Conservation (phyloP, 306 rosid species). For the cucumber (Cucumis sativus) region Cucumber_9930_V3 NC_026655.2:4790001-4790500, state of each 20-base stretch:
- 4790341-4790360: no score
- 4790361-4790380: no score
- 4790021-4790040: background rate
- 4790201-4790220: background rate
- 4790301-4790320: background rate
- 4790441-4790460: no score
- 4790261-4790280: background rate
- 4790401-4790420: no score
- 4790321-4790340: no score
- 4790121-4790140: background rate
- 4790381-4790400: no score
- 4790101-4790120: background rate
- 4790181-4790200: background rate
- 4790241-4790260: background rate
- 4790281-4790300: background rate
- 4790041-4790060: background rate
- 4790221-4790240: background rate
- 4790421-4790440: no score
- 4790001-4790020: background rate
- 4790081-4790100: background rate
- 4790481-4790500: no score
- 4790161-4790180: background rate
- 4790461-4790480: no score
- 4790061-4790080: background rate
- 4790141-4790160: background rate